Percentiles rank a stretch among this genome's conserved stretches.
Conservation (phyloP, 352 stramenopile genomes). For the Pythium utonaiense region DNA sequence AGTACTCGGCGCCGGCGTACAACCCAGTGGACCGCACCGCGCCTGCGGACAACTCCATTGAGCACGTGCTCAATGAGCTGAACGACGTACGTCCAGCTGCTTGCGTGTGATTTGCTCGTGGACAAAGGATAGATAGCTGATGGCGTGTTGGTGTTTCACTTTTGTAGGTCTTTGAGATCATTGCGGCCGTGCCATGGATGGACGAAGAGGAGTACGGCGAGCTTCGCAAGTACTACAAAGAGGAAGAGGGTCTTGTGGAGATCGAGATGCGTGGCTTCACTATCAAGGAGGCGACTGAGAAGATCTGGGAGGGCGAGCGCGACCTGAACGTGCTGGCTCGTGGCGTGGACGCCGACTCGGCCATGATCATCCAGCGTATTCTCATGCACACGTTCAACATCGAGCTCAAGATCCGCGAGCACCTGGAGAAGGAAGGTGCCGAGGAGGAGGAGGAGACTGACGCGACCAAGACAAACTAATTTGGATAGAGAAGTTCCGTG, state of each 20-base stretch:
- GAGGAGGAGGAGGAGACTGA: constrained; percentile 3
- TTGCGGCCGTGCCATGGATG: constrained; percentile 64
- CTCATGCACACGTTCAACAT: constrained; percentile 66
- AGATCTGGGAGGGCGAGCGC: constrained; percentile 70
- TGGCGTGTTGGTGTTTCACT: not conserved
- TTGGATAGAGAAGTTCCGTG: not conserved
- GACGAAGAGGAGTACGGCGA: constrained; percentile 63
- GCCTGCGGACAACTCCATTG: constrained; percentile 52
- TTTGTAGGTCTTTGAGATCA: constrained; percentile 48
- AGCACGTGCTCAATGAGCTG: constrained; percentile 50
- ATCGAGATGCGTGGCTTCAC: constrained; percentile 53
- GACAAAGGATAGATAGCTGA: not conserved
- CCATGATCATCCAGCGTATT: constrained; percentile 69
- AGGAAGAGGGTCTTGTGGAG: constrained; percentile 59
- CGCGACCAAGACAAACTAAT: constrained; percentile 11
- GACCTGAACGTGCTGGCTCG: constrained; percentile 44
- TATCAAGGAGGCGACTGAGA: constrained; percentile 44
- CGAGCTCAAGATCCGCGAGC: constrained; percentile 54
- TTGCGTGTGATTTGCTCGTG: not conserved
- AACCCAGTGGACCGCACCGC: constrained; percentile 43
- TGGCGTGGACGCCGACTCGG: constrained; percentile 55
- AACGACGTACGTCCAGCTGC: constrained; percentile 35
- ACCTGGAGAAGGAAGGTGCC: constrained; percentile 27
- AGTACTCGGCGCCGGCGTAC: constrained; percentile 46
- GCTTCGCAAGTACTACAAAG: constrained; percentile 54